A percentile compares a stretch with the other conserved stretches of the same genome.
Evolutionary conservation across 768 basidiomycete species (phyloP).

Genomic region (Galerina marginata): DNA sequence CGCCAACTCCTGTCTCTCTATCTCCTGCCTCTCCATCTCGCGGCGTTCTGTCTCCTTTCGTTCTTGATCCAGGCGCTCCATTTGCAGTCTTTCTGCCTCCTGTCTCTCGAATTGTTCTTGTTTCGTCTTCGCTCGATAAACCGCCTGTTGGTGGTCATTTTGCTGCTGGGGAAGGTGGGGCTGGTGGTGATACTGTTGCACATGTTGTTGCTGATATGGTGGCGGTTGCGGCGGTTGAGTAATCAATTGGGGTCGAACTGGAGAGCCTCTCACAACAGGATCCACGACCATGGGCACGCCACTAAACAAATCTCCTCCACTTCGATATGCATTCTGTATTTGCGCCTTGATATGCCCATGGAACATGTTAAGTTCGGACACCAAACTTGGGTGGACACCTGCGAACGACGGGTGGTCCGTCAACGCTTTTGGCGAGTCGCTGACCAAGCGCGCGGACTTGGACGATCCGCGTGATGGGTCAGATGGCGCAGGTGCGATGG

Average conservation of each 20-base stretch:
- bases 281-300: conserved; percentile 34
- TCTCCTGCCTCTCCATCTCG: conserved; percentile 25
- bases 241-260: conserved; percentile 1
- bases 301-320: conserved; percentile 39
- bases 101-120: conserved; percentile 36
- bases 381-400: conserved; percentile 59
- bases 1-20: conserved; percentile 16
- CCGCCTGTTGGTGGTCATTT: conserved; percentile 29
- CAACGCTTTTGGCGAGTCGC: conserved; percentile 38
- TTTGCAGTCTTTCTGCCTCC: conserved; percentile 28
- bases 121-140: conserved; percentile 30
- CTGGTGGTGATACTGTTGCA: conserved; percentile 16
- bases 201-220: neutral
- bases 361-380: conserved; percentile 59
- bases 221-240: conserved; percentile 2
- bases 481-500: conserved; percentile 7
- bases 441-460: conserved; percentile 30
- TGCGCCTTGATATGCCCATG: conserved; percentile 59
- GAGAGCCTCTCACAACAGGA: conserved; percentile 8
- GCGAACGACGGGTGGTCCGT: conserved; percentile 47
- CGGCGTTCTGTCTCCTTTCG: conserved; percentile 15
- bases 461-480: conserved; percentile 19
- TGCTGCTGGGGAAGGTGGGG: too few species aligned
- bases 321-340: conserved; percentile 50
- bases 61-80: conserved; percentile 24